Evolutionary conservation across 2,329 filamentous ascomycete genomes (phyloP).

Genomic region (Xylariales sp.): DNA sequence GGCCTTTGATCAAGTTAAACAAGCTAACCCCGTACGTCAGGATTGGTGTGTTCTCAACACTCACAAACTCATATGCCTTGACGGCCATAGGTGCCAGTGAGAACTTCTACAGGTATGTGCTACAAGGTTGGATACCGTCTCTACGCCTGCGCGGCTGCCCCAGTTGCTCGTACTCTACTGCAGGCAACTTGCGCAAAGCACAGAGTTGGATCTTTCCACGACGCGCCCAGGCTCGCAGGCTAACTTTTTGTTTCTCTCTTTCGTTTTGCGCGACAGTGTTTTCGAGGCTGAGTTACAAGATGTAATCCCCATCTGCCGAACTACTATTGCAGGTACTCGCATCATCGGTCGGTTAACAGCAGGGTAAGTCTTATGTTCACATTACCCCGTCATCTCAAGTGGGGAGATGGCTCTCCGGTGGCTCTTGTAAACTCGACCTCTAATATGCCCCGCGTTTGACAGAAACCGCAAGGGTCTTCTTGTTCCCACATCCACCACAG

Average conservation of each 20-base stretch:
- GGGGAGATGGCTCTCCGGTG: too few relatives aligned
- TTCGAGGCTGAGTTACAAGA: slow-evolving; percentile 98
- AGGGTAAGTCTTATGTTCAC: slow-evolving; percentile 65
- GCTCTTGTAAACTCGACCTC: too few relatives aligned
- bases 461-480: slow-evolving; percentile 96
- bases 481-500: slow-evolving; percentile 91
- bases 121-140: too few relatives aligned
- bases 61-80: slow-evolving; percentile 96
- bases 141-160: slow-evolving; percentile 1
- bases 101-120: slow-evolving; percentile 91
- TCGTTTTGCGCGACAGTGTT: slow-evolving; percentile 60
- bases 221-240: too few relatives aligned
- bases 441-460: too few relatives aligned
- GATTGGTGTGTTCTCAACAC: slow-evolving; percentile 92
- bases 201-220: too few relatives aligned
- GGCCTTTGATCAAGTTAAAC: background rate
- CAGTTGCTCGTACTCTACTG: background rate
- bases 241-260: too few relatives aligned
- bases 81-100: slow-evolving; percentile 92
- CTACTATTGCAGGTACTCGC: slow-evolving; percentile 91
- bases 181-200: background rate
- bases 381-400: too few relatives aligned
- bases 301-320: slow-evolving; percentile 93
- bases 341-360: slow-evolving; percentile 95
- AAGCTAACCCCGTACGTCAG: slow-evolving; percentile 38